Evolutionary conservation across 2,329 filamentous ascomycete genomes (phyloP).

Genomic region (Aspergillus pseudonomiae): DNA sequence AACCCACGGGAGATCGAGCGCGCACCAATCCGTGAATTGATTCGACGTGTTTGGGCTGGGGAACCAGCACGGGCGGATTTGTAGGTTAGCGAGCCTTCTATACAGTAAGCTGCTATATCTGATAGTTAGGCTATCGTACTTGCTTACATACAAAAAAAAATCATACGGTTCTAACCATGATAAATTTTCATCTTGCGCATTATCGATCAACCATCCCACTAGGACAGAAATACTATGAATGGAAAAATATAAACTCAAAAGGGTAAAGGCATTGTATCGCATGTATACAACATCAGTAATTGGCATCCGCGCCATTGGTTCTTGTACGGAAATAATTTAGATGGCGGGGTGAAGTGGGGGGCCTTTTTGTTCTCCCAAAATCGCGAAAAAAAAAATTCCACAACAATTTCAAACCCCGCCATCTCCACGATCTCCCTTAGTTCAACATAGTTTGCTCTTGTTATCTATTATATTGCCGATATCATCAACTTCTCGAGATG

Average conservation of each 20-base stretch:
- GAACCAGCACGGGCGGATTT: constrained; percentile 59
- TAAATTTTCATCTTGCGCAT: neutral
- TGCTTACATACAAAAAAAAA: neutral
- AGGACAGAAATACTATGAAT: neutral
- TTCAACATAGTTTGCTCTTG: neutral
- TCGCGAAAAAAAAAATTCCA: constrained; percentile 21
- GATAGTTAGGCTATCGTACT: neutral
- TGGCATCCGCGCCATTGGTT: constrained; percentile 12
- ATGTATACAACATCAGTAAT: constrained; percentile 1
- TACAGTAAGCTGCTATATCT: neutral
- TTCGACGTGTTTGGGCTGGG: constrained; percentile 64
- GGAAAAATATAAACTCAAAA: neutral
- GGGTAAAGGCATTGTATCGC: neutral
- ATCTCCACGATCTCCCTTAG: neutral
- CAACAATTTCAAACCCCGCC: constrained; percentile 11
- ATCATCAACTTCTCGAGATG: constrained; percentile 24
- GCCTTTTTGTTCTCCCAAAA: constrained; percentile 19
- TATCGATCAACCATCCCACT: neutral
- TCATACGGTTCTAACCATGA: no score
- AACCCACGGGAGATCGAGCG: constrained; percentile 61
- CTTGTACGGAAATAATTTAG: constrained; percentile 5
- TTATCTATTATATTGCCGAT: neutral
- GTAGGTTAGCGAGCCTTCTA: constrained; percentile 31
- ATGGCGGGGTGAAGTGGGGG: constrained; percentile 39
- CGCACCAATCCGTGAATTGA: constrained; percentile 56